Base-by-base conservation (phyloP, 2,329 filamentous ascomycete species). In the Epichloe gansuensis region DNA sequence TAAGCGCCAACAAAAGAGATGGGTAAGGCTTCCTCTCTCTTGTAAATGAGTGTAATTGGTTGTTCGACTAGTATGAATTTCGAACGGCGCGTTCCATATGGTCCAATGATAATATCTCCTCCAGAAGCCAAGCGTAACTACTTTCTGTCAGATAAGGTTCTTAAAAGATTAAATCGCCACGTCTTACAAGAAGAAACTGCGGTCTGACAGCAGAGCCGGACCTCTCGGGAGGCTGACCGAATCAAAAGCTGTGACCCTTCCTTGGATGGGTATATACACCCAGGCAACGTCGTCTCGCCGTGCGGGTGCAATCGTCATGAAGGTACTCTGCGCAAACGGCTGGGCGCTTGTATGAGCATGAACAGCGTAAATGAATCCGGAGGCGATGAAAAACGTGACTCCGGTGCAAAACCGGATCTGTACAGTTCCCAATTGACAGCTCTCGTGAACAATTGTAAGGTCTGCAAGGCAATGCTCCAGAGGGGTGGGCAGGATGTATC, bases 401-500 rank as follows among this genome's bases (percentile, higher is more conserved):
- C 50, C 50, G 12, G 44, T 52, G 39, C 44, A 52, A 13, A 15
- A n/a, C 38, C 35, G 17, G 21, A 52, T 38, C 4, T 52, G 35
- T 47, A 52, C 44, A 17, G 50, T 52, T 34, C 44, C 44, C 13
- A 52, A 44, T 47, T 48, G 50, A 9, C 50, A 52, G 31, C 25
- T 7, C 11, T 8, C 21, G 15, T 35, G 13, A 15, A 23, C 23
- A 48, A 42, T 46, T 3, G 25, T 25, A 21, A 31, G 44, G 38
- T 48, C 37, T 43, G 25, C 4, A 46, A 52, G 39, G 50, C 50
- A 41, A 44, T 35, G 43, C 23, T 39, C 35, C 12, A 43, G 44
- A 34, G 50, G 43, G 50, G 50, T n/a, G 50, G 50, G 44, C 44
- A 48, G 42, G 50, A 44, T 17, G 44, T 52, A 46, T 48, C 50